phyloP scores from a whole-genome alignment of 805 yeast genomes.

The Yamadazyma scolyti region DNA sequence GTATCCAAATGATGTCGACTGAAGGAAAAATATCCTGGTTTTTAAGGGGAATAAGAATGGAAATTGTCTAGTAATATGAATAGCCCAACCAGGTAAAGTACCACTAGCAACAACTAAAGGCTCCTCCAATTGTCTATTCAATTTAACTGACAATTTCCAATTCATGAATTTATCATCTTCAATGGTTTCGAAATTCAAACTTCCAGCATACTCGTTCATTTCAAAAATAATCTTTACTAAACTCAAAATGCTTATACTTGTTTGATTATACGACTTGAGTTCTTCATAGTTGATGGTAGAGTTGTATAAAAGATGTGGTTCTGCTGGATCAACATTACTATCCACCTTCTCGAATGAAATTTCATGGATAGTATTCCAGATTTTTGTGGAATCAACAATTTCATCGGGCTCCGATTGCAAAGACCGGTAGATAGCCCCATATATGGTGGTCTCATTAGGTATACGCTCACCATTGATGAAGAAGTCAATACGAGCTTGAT shows the following conservation, averaged over 20 bases:
- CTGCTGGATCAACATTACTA: slow-evolving; percentile 5
- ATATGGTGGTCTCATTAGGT: slow-evolving; percentile 66
- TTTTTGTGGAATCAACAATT: slow-evolving; percentile 40
- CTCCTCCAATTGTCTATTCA: slow-evolving; percentile 85
- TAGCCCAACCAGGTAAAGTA: slow-evolving; percentile 80
- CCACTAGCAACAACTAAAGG: slow-evolving; percentile 86
- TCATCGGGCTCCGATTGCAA: slow-evolving; percentile 36
- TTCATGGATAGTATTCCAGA: slow-evolving; percentile 58
- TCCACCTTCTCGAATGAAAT: slow-evolving; percentile 6
- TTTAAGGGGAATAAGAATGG: slow-evolving; percentile 86
- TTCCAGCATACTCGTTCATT: slow-evolving; percentile 25
- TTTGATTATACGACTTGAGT: slow-evolving; percentile 19
- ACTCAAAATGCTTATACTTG: slow-evolving; percentile 39
- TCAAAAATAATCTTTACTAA: slow-evolving; percentile 47
- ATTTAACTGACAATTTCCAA: slow-evolving; percentile 79
- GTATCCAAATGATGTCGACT: slow-evolving; percentile 88
- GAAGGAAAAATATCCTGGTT: slow-evolving; percentile 71
- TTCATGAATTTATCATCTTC: slow-evolving; percentile 49
- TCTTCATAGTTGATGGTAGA: slow-evolving; percentile 15
- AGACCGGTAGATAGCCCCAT: slow-evolving; percentile 65
- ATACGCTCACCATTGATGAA: slow-evolving; percentile 52
- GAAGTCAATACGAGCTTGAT: slow-evolving; percentile 45
- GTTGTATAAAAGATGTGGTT: slow-evolving; percentile 9
- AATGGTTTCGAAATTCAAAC: slow-evolving; percentile 3
- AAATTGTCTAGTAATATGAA: slow-evolving; percentile 64